These are phyloP conservation scores for Actinomortierella wolfii DNA, from an alignment of 371 early-diverging fungal genomes.

Conservation along the genomic window DNA sequence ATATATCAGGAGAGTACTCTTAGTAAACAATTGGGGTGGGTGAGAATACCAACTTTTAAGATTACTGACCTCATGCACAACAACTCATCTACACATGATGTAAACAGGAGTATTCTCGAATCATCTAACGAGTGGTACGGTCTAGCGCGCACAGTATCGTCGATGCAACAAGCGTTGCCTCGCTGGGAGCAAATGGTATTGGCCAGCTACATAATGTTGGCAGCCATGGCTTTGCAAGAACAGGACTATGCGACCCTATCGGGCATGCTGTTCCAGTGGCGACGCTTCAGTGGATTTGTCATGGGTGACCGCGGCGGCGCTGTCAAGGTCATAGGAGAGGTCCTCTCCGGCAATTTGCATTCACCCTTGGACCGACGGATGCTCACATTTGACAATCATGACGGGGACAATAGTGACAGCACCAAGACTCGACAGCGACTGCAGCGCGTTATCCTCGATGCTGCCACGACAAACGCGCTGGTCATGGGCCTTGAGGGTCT, in stretches of 20 bases:
- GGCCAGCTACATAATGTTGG: conserved; percentile 53
- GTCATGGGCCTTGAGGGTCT: conserved; percentile 43
- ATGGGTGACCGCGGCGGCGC: conserved; percentile 44
- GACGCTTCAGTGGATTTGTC: conserved; percentile 50
- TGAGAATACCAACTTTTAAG: too few species aligned
- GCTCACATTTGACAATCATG: too few species aligned
- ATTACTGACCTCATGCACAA: too few species aligned
- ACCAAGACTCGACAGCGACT: too few species aligned
- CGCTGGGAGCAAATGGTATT: conserved; percentile 53
- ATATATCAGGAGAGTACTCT: background rate
- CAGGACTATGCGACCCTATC: conserved; percentile 55
- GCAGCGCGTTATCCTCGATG: conserved; percentile 20
- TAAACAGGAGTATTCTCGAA: conserved; percentile 35
- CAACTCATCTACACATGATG: background rate
- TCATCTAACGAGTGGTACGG: conserved; percentile 44
- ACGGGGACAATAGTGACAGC: too few species aligned
- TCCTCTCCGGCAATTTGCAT: conserved; percentile 29
- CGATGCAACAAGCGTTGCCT: conserved; percentile 21
- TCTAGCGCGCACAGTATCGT: conserved; percentile 34
- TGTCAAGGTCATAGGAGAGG: conserved; percentile 42
- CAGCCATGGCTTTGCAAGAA: conserved; percentile 54
- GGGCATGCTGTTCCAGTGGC: conserved; percentile 51
- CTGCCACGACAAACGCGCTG: conserved; percentile 42
- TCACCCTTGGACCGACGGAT: conserved; percentile 5
- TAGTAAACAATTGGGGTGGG: too few species aligned